phyloP scores from a whole-genome alignment of 164 flowering plant species.

The Cinnamomum chago region DNA sequence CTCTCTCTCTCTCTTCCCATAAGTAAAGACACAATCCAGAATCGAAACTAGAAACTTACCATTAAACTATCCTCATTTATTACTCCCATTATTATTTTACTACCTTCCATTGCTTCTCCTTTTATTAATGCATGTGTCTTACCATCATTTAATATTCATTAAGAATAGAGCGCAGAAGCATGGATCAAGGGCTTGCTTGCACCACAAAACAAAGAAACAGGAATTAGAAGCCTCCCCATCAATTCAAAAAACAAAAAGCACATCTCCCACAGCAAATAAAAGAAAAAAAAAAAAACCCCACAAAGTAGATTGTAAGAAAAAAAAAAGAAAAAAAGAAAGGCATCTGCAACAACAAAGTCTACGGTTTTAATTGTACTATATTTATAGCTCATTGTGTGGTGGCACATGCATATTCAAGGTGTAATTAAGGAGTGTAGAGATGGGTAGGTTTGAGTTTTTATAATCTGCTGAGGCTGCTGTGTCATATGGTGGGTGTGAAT shows the following conservation, averaged over 20 bases:
- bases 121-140: background rate
- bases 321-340: background rate
- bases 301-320: background rate
- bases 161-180: constrained; percentile 3
- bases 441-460: constrained; percentile 54
- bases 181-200: background rate
- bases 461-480: constrained; percentile 11
- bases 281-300: background rate
- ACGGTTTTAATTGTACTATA: constrained; percentile 19
- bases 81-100: background rate
- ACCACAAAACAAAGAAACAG: constrained; percentile 7
- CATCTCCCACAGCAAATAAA: background rate
- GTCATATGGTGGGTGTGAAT: background rate
- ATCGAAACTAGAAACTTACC: constrained; percentile 1
- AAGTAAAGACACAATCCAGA: too few species aligned
- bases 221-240: constrained; percentile 12
- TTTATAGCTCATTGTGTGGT: constrained; percentile 35
- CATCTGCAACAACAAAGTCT: constrained; percentile 4
- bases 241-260: background rate
- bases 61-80: background rate
- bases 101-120: background rate
- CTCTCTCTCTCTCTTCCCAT: background rate
- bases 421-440: constrained; percentile 37
- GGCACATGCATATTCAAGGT: constrained; percentile 41
- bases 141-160: background rate